Base-by-base conservation (phyloP, 1,284 basidiomycete species). In the Pyrrhoderma lamaoense region DNA sequence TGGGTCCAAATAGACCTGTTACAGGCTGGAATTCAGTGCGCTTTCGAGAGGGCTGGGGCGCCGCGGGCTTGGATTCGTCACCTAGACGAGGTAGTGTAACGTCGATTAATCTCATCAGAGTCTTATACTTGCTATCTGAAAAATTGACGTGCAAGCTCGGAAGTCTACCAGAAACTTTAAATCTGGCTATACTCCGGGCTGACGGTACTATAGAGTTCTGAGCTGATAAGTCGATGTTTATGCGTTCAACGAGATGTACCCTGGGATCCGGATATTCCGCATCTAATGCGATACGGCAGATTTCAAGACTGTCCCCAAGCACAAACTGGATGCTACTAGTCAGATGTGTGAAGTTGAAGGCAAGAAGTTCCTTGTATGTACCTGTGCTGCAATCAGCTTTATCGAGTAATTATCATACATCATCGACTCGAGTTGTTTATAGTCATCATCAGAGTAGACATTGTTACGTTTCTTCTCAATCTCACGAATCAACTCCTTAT, bases 351-450 rank as follows among this genome's bases (percentile, higher is more conserved):
- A 31, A 9, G 35, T 16, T 11, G 35, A 9, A 37, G 35, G 16
- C 35, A 9, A 9, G 16, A 37, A 40, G 43, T 45, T 45, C 11
- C 11, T 31, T 5, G 37, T 36, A 52, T 68, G 53, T 58, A 92
- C 91, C 80, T 96, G 93, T 3, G 95, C 93, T 38, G 89, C 85
- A 62, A 95, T 78, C 18, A 99, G 76, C 58, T 83, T 85, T 49
- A 99, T 75, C 14, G 79, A 80, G 61, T 97, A 76, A 60, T 88
- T 89, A 69, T 99, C 96, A 64, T 99, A 99, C 93, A 99, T 97
- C 54, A 99, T 73, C 2, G 87, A 86, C 67, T 99, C 93, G 23
- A 99, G 75, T 56, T 84, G 79, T 57, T 75, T 76, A 66, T 92
- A 95, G 65, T 99, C 96, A 47, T 90, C 89, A 18, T 93, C 90